Base-by-base conservation (phyloP, 768 basidiomycete genomes). In the Omphalotus guepiniiformis region DNA sequence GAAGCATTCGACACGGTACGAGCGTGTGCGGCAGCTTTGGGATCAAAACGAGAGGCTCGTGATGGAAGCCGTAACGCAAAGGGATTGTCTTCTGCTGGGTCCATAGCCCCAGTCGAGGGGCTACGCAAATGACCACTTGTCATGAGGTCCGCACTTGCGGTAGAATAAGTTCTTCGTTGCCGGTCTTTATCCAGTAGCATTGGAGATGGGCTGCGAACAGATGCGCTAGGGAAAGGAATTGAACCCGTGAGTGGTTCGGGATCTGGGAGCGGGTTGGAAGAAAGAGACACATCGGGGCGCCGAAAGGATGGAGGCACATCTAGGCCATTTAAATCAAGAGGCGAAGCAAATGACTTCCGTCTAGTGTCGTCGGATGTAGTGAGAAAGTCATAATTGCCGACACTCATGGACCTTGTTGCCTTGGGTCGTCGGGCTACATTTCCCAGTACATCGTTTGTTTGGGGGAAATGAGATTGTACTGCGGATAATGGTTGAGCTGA, bases 21-120 rank as follows among this genome's bases (percentile, higher is more conserved):
- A 23, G 72, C 69, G 58, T 77, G 80, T n/a, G 65, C 67, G 9
- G 68, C 69, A 18, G 70, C 70, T 61, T 90, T 91, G n/a, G 88
- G 88, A 62, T 93, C 90, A 60, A 92, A 88, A 26, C 82, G 76
- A 16, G 87, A 89, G 19, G 79, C 74, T 35, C 79, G 75, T 7
- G 76, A 77, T 19, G 83, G 82, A 32, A 83, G 78, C 36, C 80
- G 77, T 26, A 89, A 63, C 25, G 82, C 75, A 59, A 90, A 90
- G 13, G 82, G 80, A 58, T 85, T 88, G 42, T 80, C 74, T 11
- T 78, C 73, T 38, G 62, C 48, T 2, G 71, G 68, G 16, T 67
- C 69, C 63, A 76, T 67, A 6, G 74, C 78, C 7, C 67, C 80
- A 46, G 68, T 74, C 6, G 76, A 78, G 48, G 60, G 54, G 13